A percentile compares a stretch with the other conserved stretches of the same genome.
phyloP scores from a whole-genome alignment of 2,329 filamentous ascomycete genomes.

The Aureobasidium sp. region DNA sequence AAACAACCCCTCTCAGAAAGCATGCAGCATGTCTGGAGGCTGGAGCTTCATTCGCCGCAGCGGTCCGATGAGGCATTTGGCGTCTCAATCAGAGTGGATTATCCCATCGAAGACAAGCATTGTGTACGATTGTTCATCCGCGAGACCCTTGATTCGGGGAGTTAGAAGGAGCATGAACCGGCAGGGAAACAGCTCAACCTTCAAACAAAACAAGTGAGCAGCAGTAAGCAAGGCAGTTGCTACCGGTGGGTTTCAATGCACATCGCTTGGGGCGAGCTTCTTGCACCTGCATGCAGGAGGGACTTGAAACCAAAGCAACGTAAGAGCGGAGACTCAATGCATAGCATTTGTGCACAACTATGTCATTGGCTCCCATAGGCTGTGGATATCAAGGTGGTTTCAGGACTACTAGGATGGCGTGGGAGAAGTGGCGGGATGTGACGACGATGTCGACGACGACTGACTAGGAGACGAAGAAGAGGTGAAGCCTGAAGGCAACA shows the following conservation, averaged over 20 bases:
- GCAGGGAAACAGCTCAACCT: not conserved
- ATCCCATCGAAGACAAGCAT: not conserved
- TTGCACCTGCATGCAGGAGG: constrained; percentile 12
- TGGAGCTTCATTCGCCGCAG: not conserved
- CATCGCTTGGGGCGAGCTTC: constrained; percentile 12
- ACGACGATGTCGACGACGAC: not conserved
- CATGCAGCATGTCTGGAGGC: not conserved
- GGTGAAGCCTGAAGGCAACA: not conserved
- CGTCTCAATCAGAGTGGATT: not conserved
- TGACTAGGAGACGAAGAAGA: not conserved
- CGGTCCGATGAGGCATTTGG: not conserved
- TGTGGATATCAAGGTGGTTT: not conserved
- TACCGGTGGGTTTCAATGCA: constrained; percentile 12
- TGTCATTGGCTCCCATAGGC: constrained; percentile 4
- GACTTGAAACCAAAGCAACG: constrained; percentile 15
- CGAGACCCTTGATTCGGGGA: constrained; percentile 8
- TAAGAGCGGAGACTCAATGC: constrained; percentile 11
- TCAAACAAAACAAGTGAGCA: constrained; percentile 7
- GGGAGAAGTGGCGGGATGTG: not conserved
- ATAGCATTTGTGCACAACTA: constrained; percentile 8
- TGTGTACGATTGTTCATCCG: not conserved
- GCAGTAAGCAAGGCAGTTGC: constrained; percentile 9
- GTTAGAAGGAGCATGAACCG: not conserved
- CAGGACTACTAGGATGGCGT: not conserved
- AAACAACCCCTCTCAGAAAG: not conserved